Percentiles rank a stretch among this genome's conserved stretches.
phyloP scores from a whole-genome alignment of 2,329 filamentous ascomycete species.

The Xylariaceae sp. region DNA sequence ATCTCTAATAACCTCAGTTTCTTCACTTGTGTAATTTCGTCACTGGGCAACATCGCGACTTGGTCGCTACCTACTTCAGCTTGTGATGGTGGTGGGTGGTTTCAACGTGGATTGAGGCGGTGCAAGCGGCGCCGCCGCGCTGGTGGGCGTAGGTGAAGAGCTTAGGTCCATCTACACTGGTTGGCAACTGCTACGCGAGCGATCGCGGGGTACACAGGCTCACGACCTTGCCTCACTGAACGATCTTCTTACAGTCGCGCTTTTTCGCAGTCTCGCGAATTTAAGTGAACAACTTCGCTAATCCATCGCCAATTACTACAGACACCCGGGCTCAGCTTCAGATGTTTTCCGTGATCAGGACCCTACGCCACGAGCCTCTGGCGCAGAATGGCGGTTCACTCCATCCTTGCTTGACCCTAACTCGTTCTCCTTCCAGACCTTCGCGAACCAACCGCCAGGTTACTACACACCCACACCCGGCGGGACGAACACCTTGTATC shows the following conservation, averaged over 20 bases:
- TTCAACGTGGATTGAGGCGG: background rate
- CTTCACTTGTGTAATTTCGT: too few species aligned
- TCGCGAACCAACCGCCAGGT: constrained; percentile 73
- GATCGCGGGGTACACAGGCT: background rate
- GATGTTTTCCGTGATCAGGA: constrained; percentile 65
- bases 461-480: constrained; percentile 89
- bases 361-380: constrained; percentile 72
- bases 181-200: background rate
- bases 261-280: too few species aligned
- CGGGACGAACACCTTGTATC: constrained; percentile 74
- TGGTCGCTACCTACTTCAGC: too few species aligned
- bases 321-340: constrained; percentile 38
- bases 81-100: too few species aligned
- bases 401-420: constrained; percentile 84
- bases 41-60: too few species aligned
- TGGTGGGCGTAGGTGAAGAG: too few species aligned
- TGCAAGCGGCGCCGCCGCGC: constrained; percentile 1
- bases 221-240: too few species aligned
- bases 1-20: too few species aligned
- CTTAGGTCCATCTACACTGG: constrained; percentile 2
- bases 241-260: too few species aligned
- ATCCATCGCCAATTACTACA: too few species aligned
- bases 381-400: constrained; percentile 83
- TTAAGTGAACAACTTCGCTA: too few species aligned
- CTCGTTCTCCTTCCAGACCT: constrained; percentile 73